Base-by-base conservation (phyloP, 441 rosid genomes). In the Adansonia rubrostipa region DNA sequence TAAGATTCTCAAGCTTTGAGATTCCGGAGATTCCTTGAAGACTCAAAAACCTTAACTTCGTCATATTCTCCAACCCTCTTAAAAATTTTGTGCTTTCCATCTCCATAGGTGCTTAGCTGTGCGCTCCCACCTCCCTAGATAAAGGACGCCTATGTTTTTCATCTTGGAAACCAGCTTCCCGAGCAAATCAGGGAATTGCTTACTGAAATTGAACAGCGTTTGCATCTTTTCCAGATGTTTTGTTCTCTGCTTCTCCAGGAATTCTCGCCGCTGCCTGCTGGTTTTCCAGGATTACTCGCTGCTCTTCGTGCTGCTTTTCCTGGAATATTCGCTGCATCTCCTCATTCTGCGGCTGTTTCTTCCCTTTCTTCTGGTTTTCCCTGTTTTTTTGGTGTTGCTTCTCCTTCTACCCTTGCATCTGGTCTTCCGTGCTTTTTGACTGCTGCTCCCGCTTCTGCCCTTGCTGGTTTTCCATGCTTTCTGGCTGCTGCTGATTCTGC, bases 11-110 rank as follows among this genome's bases (percentile, higher is more conserved):
- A 15, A 86, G 89, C 77, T 76, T 78, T 17, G 63, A 45, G 61
- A 91, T 86, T 74, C 85, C 85, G 40, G 90, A 90, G 66, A 92
- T 83, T 33, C 92, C 91, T 79, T 87, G 89, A 42, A 92, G 83
- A 75, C 90, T 89, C 47, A 92, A 75, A 63, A 86, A 80, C 75
- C 33, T 89, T 58, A 88, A 67, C 6, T 80, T 58, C n/a, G 48
- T 82, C 89, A 87, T 76, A 17, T 70, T 33, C 76, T 78, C 84
- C 80, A 84, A 68, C 9, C 83, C 74, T 28, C 76, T 78, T 74
- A 92, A 77, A 80, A 82, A 86, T n/a, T 83, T 82, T 0, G 86
- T 81, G 75, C 68, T 82, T 78, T 89, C 88, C 0, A 88, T 82
- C 65, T 89, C 91, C 17, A 89, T 81, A 76, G 90, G 62, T 84